Evolutionary conservation across 2,329 filamentous ascomycete genomes (phyloP).

Genomic region (Epichloe sp.): DNA sequence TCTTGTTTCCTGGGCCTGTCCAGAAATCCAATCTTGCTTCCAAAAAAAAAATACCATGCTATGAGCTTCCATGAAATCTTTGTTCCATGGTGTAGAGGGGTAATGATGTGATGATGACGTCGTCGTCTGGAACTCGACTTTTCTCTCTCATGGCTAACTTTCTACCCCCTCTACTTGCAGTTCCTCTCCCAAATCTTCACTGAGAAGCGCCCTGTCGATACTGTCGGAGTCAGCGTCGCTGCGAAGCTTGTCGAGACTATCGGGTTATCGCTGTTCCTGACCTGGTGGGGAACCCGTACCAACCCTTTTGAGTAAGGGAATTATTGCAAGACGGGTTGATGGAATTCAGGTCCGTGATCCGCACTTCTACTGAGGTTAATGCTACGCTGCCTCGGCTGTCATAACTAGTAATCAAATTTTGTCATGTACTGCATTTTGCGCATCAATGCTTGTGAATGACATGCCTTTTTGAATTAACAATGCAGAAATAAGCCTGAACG

Average conservation of each 20-base stretch:
- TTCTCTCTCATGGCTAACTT: neutral
- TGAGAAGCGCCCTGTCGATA: constrained; percentile 86
- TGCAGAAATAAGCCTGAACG: constrained; percentile 23
- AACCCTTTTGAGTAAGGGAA: constrained; percentile 66
- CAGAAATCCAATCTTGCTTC: neutral
- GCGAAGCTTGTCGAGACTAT: constrained; percentile 87
- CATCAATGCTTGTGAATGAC: neutral
- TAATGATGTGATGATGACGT: constrained; percentile 2
- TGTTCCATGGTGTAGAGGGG: neutral
- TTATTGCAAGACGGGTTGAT: neutral
- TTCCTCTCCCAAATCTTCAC: constrained; percentile 76
- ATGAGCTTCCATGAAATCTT: neutral
- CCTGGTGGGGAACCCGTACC: constrained; percentile 94
- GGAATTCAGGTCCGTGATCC: neutral
- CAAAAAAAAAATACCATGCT: neutral
- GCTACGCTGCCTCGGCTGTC: neutral
- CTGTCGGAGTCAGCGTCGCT: constrained; percentile 70
- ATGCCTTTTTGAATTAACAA: constrained; percentile 5
- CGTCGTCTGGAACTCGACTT: neutral
- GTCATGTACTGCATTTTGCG: neutral
- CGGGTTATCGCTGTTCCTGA: constrained; percentile 81
- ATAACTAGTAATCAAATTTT: constrained; percentile 2
- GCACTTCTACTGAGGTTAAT: neutral
- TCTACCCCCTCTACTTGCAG: constrained; percentile 28
- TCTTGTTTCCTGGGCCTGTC: neutral